These are phyloP conservation scores for Rhizophagus clarus DNA, from an alignment of 192 early-diverging fungal species.

Conservation along the genomic window DNA sequence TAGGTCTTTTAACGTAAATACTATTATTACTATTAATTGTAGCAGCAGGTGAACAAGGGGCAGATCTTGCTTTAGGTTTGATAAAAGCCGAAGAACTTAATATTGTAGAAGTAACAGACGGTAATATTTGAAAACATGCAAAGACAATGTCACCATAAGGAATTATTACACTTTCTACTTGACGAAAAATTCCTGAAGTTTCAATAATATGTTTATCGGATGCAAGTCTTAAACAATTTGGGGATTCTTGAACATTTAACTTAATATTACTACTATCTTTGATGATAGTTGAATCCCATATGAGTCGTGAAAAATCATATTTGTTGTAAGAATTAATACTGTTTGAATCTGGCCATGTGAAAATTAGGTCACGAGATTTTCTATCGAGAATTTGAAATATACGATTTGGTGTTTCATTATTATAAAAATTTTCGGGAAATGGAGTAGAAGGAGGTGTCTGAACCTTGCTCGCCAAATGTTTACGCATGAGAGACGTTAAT, in stretches of 20 bases:
- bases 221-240: slow-evolving; percentile 12
- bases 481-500: neutral
- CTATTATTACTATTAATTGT: neutral
- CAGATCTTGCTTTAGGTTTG: slow-evolving; percentile 9
- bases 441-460: slow-evolving; percentile 22
- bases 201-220: neutral
- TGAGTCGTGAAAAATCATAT: slow-evolving; percentile 23
- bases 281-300: neutral
- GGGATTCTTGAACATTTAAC: neutral
- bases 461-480: neutral
- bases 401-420: slow-evolving; percentile 32
- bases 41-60: slow-evolving; percentile 30
- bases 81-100: neutral
- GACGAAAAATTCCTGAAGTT: slow-evolving; percentile 32
- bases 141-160: slow-evolving; percentile 50
- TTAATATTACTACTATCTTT: neutral
- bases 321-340: slow-evolving; percentile 2
- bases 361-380: slow-evolving; percentile 35
- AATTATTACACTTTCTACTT: slow-evolving; percentile 47
- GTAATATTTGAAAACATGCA: slow-evolving; percentile 44
- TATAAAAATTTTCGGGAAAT: neutral
- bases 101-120: neutral
- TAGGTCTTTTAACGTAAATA: neutral
- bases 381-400: slow-evolving; percentile 49
- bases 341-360: slow-evolving; percentile 46